Conservation (phyloP, 2,329 filamentous ascomycete genomes). For the Sporothrix schenckii region DNA sequence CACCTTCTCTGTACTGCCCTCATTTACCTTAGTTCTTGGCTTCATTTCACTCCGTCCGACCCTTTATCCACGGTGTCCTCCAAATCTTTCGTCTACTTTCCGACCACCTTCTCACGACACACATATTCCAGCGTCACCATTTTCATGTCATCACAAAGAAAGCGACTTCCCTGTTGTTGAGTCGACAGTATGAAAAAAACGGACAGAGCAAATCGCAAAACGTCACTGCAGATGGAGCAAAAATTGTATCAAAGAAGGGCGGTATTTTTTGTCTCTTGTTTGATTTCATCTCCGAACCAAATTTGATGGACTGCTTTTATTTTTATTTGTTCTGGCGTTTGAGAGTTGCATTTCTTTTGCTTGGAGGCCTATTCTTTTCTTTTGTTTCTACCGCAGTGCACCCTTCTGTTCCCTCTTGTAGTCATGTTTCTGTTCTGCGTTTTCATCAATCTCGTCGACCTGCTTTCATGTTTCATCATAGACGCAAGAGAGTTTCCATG, state of each 20-base stretch:
- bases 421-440: not conserved
- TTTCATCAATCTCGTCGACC: not conserved
- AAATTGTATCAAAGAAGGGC: conserved; percentile 14
- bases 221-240: not conserved
- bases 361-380: conserved; percentile 27
- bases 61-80: not conserved
- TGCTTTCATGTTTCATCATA: conserved; percentile 10
- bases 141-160: conserved; percentile 19
- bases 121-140: not conserved
- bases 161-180: not conserved
- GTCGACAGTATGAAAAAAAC: conserved; percentile 8
- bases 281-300: not conserved
- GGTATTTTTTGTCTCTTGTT: not conserved
- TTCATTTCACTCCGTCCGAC: not conserved
- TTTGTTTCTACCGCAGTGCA: not conserved
- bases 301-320: not conserved
- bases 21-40: too few relatives aligned
- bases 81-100: not conserved
- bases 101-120: not conserved
- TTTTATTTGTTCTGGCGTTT: not conserved
- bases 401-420: not conserved
- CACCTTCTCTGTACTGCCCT: not conserved
- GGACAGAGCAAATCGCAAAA: not conserved
- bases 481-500: not conserved
- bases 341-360: not conserved